Conservation (phyloP, 148 eudicot species). For the Mesembryanthemum crystallinum region DNA sequence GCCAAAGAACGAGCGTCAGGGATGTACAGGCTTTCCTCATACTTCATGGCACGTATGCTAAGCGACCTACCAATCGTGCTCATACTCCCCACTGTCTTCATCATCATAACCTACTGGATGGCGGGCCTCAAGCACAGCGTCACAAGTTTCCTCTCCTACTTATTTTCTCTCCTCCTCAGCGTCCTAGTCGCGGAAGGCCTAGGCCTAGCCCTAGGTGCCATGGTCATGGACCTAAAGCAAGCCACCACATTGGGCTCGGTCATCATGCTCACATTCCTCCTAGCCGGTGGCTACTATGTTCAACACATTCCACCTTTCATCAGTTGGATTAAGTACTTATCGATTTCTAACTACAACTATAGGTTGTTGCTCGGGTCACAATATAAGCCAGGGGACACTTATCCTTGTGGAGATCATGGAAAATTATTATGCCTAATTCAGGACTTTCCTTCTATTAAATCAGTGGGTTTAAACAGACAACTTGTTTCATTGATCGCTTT, state of each 20-base stretch:
- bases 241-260: slow-evolving; percentile 65
- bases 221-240: slow-evolving; percentile 58
- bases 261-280: slow-evolving; percentile 52
- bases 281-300: slow-evolving; percentile 76
- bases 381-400: slow-evolving; percentile 45
- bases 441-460: slow-evolving; percentile 51
- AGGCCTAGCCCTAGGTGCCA: slow-evolving; percentile 78
- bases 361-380: slow-evolving; percentile 72
- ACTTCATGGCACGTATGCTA: slow-evolving; percentile 50
- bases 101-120: slow-evolving; percentile 70
- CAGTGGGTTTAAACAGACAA: slow-evolving; percentile 46
- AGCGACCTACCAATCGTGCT: slow-evolving; percentile 77
- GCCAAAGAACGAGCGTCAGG: slow-evolving; percentile 78
- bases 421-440: slow-evolving; percentile 49
- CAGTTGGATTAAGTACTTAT: slow-evolving; percentile 68
- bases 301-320: slow-evolving; percentile 69
- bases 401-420: slow-evolving; percentile 40
- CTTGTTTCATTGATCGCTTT: slow-evolving; percentile 39
- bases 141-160: slow-evolving; percentile 37
- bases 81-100: slow-evolving; percentile 61
- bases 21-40: slow-evolving; percentile 76
- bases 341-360: slow-evolving; percentile 44
- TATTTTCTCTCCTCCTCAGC: slow-evolving; percentile 42
- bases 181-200: slow-evolving; percentile 75
- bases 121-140: slow-evolving; percentile 52